Evolutionary conservation across 306 rosid species (phyloP), one percentile per base, ranked within the genome.

Genomic region (Geum urbanum): DNA sequence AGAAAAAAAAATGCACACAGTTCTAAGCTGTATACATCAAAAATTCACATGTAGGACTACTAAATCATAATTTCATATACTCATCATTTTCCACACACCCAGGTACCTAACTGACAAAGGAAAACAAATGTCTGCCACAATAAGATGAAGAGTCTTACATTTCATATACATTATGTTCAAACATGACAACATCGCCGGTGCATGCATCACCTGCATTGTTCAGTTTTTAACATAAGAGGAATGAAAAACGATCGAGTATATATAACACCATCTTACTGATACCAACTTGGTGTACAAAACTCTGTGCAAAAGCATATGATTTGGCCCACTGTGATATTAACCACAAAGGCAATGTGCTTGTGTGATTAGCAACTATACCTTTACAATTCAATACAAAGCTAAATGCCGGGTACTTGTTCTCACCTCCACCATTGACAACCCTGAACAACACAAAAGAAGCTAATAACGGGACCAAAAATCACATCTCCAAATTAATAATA

Each of bases 171-270:
- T 90, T 88, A 68, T 90, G 97, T 86, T 92, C 96, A 68, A 90
- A 92, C 86, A 88, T 79, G 71, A 92, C 97, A 78, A 90, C 80
- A 83, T 92, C 98, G 18, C 94, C 90, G 2, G 85, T 82, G 83
- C 98, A 90, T 55, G 98, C 98, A 82, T 92, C 96, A 56, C 98
- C 98, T 92, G 90, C 86, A 84, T n/a, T n/a, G n/a, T n/a, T n/a
- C n/a, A n/a, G n/a, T n/a, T n/a, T n/a, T n/a, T n/a, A n/a, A 8
- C 44, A 75, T 32, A 18, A 55, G 8, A 45, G 67, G 50, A 69
- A 35, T 5, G 8, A 71, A 13, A 58, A 19, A 50, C 51, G 15
- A 20, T 46, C 11, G 7, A 46, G 37, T n/a, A n/a, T n/a, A n/a
- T 16, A 52, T 10, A 44, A n/a, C 2, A 8, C 20, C 47, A 40